Percentiles rank a stretch among this genome's conserved stretches.
Conservation (phyloP, 208 protist genomes). For the Leishmania guyanensis region DNA sequence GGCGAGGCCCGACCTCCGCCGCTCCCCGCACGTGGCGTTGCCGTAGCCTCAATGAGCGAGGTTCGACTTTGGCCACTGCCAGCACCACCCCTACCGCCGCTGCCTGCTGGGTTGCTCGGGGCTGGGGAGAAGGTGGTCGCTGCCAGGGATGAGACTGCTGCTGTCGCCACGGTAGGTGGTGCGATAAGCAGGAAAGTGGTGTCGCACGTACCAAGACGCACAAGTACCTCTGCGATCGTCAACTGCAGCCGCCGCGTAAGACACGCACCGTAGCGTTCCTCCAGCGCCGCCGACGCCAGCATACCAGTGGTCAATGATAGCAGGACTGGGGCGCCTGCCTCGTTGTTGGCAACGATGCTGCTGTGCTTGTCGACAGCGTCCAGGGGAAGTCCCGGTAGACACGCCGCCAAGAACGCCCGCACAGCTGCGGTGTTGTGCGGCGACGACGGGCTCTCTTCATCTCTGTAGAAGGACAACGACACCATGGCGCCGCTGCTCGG, state of each 20-base stretch:
- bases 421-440: conserved; percentile 31
- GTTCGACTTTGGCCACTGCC: background rate
- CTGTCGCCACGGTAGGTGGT: conserved; percentile 27
- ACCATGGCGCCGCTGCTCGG: background rate
- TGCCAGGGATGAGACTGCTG: conserved; percentile 1
- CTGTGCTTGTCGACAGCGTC: conserved; percentile 7
- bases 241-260: conserved; percentile 61
- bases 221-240: conserved; percentile 62
- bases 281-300: conserved; percentile 42
- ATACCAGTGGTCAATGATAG: conserved; percentile 19
- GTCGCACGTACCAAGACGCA: conserved; percentile 52
- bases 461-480: conserved; percentile 21
- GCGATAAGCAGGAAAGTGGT: conserved; percentile 27
- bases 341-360: conserved; percentile 4
- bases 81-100: background rate
- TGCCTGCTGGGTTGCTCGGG: background rate
- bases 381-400: conserved; percentile 24
- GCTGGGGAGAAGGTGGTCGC: background rate
- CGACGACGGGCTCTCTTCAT: conserved; percentile 25
- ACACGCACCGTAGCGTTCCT: conserved; percentile 44
- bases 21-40: background rate
- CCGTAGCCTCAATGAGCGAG: background rate
- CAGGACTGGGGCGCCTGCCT: background rate
- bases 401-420: conserved; percentile 28
- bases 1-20: background rate